phyloP scores from a whole-genome alignment of 139 green algal species.

The Limnomonas spitsbergensis region DNA sequence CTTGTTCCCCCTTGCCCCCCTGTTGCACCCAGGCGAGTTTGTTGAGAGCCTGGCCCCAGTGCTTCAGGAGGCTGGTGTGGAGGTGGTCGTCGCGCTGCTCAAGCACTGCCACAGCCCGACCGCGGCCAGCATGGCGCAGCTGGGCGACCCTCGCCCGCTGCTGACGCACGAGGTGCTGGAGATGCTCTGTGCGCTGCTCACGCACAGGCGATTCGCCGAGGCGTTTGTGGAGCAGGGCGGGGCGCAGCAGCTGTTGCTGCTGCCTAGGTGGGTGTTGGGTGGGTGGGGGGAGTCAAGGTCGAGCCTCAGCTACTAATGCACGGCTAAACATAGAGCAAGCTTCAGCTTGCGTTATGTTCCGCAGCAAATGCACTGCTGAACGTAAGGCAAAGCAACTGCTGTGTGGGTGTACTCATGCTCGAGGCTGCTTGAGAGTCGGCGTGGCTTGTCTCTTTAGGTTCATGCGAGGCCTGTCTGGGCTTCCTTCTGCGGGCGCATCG shows the following conservation, averaged over 20 bases:
- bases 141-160: slow-evolving; percentile 4
- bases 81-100: slow-evolving; percentile 5
- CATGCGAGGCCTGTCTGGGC: too few species aligned
- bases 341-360: too few species aligned
- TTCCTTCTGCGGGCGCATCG: too few species aligned
- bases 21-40: slow-evolving; percentile 19
- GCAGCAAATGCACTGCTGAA: too few species aligned
- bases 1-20: too few species aligned
- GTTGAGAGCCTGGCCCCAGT: slow-evolving; percentile 13
- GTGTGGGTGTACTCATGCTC: too few species aligned
- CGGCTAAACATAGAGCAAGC: too few species aligned
- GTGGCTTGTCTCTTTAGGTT: too few species aligned
- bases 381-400: too few species aligned
- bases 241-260: slow-evolving; percentile 54
- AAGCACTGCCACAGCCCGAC: neutral
- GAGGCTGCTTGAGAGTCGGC: too few species aligned
- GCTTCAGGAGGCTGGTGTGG: slow-evolving; percentile 11
- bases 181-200: slow-evolving; percentile 53
- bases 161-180: slow-evolving; percentile 19
- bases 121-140: neutral
- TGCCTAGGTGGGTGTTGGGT: slow-evolving; percentile 46
- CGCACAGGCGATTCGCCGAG: slow-evolving; percentile 59
- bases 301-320: too few species aligned
- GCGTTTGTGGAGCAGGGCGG: slow-evolving; percentile 59
- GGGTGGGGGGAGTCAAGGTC: neutral